A percentile compares a stretch with the other conserved stretches of the same genome.
These are phyloP conservation scores for Ophiostoma sp. DNA, from an alignment of 2,329 filamentous ascomycete genomes.

Conservation along the genomic window DNA sequence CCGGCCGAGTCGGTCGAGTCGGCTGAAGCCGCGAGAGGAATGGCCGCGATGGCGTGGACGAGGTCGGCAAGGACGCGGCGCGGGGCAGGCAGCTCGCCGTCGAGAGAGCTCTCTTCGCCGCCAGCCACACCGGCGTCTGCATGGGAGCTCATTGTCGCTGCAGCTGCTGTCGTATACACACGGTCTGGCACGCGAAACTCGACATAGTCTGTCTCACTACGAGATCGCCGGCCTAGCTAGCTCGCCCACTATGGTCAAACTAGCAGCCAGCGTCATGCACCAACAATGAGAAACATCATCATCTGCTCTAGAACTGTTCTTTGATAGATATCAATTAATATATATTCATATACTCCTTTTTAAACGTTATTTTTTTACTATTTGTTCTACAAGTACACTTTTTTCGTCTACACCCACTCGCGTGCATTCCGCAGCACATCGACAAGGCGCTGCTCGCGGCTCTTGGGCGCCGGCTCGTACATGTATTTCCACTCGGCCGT, in stretches of 20 bases:
- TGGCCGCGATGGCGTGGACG: constrained; percentile 39
- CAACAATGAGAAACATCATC: background rate
- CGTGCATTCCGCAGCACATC: constrained; percentile 62
- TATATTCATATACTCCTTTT: background rate
- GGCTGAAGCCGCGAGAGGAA: constrained; percentile 25
- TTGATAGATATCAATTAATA: too few relatives aligned
- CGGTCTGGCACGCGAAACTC: too few relatives aligned
- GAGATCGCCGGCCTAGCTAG: background rate
- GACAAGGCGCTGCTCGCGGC: constrained; percentile 72
- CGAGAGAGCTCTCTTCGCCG: background rate
- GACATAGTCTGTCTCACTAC: background rate
- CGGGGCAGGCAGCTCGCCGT: constrained; percentile 29
- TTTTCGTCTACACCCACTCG: constrained; percentile 53
- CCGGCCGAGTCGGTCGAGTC: background rate
- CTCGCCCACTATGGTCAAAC: background rate
- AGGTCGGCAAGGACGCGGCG: constrained; percentile 47
- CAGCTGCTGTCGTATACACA: too few relatives aligned
- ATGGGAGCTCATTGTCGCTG: too few relatives aligned
- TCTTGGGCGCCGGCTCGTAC: constrained; percentile 73
- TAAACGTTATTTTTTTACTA: background rate
- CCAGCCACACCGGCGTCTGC: too few relatives aligned
- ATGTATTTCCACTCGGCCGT: constrained; percentile 96
- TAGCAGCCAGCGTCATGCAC: background rate
- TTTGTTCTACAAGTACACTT: background rate
- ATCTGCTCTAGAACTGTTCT: too few relatives aligned